Conservation (phyloP, 345 rosid species). For the Barbarea vulgaris region DNA sequence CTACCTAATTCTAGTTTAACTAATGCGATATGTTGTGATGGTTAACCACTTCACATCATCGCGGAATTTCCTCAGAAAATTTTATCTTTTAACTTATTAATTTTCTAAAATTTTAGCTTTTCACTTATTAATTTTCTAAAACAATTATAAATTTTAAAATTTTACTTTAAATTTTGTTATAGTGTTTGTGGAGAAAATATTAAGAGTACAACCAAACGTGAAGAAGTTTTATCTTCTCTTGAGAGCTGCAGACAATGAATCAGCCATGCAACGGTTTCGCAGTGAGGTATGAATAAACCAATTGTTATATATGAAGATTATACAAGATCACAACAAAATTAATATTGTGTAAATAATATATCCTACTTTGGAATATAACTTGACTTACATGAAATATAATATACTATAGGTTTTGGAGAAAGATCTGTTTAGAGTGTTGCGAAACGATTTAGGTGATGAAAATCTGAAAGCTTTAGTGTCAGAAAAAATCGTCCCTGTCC, state of each 20-base stretch:
- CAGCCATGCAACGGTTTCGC: constrained; percentile 65
- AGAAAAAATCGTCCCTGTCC: constrained; percentile 51
- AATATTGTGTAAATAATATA: not conserved
- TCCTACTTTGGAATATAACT: not conserved
- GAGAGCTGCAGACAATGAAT: constrained; percentile 69
- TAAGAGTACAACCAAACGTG: constrained; percentile 81
- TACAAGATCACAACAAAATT: not conserved
- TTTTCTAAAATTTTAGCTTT: not conserved
- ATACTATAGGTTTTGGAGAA: constrained; percentile 51
- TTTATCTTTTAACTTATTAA: not conserved
- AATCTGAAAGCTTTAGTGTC: constrained; percentile 45
- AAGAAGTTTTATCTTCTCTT: constrained; percentile 77
- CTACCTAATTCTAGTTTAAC: not conserved
- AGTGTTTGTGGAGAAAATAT: constrained; percentile 81
- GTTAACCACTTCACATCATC: not conserved
- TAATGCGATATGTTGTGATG: constrained; percentile 1
- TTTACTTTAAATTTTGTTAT: not conserved
- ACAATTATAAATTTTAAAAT: not conserved
- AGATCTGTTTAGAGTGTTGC: constrained; percentile 57
- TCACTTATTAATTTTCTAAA: not conserved
- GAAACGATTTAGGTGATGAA: constrained; percentile 44
- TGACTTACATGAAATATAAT: not conserved
- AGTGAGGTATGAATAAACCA: constrained; percentile 53
- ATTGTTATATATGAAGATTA: not conserved
- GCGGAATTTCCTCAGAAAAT: not conserved